Evolutionary conservation across 2,329 filamentous ascomycete genomes (phyloP).

Genomic region (Fusarium camptoceras): DNA sequence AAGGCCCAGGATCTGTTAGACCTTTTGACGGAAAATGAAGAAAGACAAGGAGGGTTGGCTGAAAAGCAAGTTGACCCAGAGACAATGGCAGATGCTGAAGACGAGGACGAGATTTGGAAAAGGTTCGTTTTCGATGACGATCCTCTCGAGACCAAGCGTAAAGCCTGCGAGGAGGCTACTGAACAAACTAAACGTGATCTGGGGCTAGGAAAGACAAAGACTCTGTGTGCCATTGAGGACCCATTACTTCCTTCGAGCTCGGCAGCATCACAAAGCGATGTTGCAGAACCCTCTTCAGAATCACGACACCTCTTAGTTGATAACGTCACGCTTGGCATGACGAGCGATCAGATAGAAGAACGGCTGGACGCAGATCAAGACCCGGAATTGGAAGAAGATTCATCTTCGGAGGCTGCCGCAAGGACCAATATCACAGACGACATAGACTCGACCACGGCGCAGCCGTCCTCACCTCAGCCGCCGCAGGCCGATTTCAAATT

Average conservation of each 20-base stretch:
- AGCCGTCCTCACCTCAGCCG: slow-evolving; percentile 31
- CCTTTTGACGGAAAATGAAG: slow-evolving; percentile 32
- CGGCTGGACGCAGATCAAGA: neutral
- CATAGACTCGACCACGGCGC: slow-evolving; percentile 26
- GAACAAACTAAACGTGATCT: slow-evolving; percentile 37
- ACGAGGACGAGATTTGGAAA: slow-evolving; percentile 49
- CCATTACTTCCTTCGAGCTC: slow-evolving; percentile 15
- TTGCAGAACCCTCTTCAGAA: slow-evolving; percentile 37
- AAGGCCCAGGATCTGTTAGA: slow-evolving; percentile 40
- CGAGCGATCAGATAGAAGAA: neutral
- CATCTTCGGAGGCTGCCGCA: slow-evolving; percentile 10
- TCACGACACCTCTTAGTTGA: slow-evolving; percentile 12
- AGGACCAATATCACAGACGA: slow-evolving; percentile 12
- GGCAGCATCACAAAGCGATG: slow-evolving; percentile 24
- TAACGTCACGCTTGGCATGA: neutral
- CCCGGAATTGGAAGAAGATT: neutral
- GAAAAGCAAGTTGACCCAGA: neutral
- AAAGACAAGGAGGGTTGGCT: neutral
- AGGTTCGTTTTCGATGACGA: slow-evolving; percentile 46
- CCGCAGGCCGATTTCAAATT: slow-evolving; percentile 44
- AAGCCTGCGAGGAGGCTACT: slow-evolving; percentile 38
- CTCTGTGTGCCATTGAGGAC: slow-evolving; percentile 16
- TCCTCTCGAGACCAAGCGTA: slow-evolving; percentile 29
- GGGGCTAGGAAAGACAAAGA: neutral
- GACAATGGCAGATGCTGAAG: slow-evolving; percentile 26